phyloP scores from a whole-genome alignment of 1,284 basidiomycete genomes.

The Coriolopsis trogii region DNA sequence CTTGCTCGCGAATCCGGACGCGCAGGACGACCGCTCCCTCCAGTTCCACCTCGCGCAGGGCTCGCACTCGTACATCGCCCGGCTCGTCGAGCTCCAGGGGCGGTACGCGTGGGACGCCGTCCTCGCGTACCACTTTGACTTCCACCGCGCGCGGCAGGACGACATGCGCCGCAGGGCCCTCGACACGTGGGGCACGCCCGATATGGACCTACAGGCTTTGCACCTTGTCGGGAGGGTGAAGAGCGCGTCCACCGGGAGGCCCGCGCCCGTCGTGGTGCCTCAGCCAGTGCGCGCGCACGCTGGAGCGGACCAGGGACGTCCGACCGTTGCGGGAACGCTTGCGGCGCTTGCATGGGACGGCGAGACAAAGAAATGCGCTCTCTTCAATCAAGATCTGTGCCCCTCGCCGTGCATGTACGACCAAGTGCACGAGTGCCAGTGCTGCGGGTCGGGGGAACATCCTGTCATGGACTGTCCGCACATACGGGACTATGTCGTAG shows the following conservation, averaged over 20 bases:
- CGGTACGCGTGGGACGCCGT: constrained; percentile 16
- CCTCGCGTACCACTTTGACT: constrained; percentile 17
- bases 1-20: constrained; percentile 7
- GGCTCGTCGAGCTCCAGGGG: constrained; percentile 7
- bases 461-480: no score
- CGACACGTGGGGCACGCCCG: constrained; percentile 6
- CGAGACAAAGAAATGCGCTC: no score
- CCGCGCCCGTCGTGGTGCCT: not conserved
- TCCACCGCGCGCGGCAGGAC: constrained; percentile 7
- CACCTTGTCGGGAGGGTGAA: constrained; percentile 7
- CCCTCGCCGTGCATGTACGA: not conserved
- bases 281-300: not conserved
- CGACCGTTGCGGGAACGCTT: no score
- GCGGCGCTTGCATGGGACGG: no score
- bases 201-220: constrained; percentile 9
- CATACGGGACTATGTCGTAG: no score
- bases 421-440: not conserved
- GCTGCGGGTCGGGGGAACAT: not conserved
- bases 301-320: no score
- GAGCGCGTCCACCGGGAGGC: not conserved
- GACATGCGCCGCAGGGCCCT: constrained; percentile 12
- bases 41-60: constrained; percentile 4
- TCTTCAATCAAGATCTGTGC: not conserved
- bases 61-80: constrained; percentile 13
- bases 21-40: not conserved